Conservation (phyloP, 2,329 filamentous ascomycete species). For the Fusarium palustre region DNA sequence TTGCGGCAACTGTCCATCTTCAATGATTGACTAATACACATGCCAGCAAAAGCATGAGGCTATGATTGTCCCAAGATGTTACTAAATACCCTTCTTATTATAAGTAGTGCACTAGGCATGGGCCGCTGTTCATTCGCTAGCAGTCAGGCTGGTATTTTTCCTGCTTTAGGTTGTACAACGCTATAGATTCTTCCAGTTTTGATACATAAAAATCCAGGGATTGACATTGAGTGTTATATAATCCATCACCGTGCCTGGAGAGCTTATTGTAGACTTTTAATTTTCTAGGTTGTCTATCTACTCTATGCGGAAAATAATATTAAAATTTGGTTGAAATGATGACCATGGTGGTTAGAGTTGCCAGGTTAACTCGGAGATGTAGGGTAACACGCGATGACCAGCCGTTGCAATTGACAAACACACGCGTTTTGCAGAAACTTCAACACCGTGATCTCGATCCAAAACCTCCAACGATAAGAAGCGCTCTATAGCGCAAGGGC, state of each 20-base stretch:
- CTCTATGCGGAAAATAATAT: background rate
- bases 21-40: background rate
- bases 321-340: background rate
- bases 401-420: background rate
- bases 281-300: background rate
- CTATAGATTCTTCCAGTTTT: background rate
- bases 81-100: too few relatives aligned
- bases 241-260: background rate
- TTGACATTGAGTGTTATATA: background rate
- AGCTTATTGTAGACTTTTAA: background rate
- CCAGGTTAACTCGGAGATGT: background rate
- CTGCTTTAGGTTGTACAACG: too few relatives aligned
- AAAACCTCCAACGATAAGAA: background rate
- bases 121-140: too few relatives aligned
- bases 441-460: background rate
- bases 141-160: too few relatives aligned
- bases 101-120: too few relatives aligned
- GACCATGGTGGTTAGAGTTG: background rate
- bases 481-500: background rate
- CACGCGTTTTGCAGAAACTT: constrained; percentile 5
- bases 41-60: too few relatives aligned
- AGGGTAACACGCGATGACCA: constrained; percentile 22
- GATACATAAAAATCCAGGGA: background rate
- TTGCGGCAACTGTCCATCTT: constrained; percentile 59
- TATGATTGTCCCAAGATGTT: too few relatives aligned